Evolutionary conservation across 306 rosid species (phyloP).

Genomic region (Quercus alba): DNA sequence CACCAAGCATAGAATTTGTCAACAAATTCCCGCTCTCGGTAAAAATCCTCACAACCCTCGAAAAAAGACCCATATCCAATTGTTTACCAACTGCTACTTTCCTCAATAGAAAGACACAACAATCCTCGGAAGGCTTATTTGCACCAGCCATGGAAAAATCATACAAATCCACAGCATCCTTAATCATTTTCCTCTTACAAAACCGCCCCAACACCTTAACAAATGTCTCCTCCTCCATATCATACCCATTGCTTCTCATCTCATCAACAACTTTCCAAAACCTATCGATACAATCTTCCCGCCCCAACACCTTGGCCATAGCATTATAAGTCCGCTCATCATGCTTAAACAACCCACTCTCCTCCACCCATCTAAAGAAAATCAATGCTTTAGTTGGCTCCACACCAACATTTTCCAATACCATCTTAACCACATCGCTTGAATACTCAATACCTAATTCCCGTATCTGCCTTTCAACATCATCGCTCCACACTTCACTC

Average conservation of each 20-base stretch:
- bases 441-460: conserved; percentile 47
- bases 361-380: conserved; percentile 84
- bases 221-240: conserved; percentile 60
- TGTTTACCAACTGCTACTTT: conserved; percentile 50
- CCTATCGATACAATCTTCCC: conserved; percentile 70
- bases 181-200: conserved; percentile 55
- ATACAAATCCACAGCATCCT: conserved; percentile 80
- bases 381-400: conserved; percentile 66
- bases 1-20: conserved; percentile 47
- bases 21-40: conserved; percentile 48
- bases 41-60: conserved; percentile 48
- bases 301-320: conserved; percentile 65
- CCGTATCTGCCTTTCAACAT: conserved; percentile 49
- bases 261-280: conserved; percentile 81
- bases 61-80: conserved; percentile 58
- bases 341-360: conserved; percentile 63
- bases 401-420: conserved; percentile 47
- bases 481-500: conserved; percentile 64
- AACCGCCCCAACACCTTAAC: conserved; percentile 63
- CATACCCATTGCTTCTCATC: conserved; percentile 51
- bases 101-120: conserved; percentile 57
- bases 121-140: conserved; percentile 46
- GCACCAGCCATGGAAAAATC: conserved; percentile 75
- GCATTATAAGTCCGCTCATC: conserved; percentile 63
- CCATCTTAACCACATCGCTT: conserved; percentile 36